These are phyloP conservation scores for Aphanomyces stellatus DNA, from an alignment of 352 stramenopile genomes.

Conservation along the genomic window DNA sequence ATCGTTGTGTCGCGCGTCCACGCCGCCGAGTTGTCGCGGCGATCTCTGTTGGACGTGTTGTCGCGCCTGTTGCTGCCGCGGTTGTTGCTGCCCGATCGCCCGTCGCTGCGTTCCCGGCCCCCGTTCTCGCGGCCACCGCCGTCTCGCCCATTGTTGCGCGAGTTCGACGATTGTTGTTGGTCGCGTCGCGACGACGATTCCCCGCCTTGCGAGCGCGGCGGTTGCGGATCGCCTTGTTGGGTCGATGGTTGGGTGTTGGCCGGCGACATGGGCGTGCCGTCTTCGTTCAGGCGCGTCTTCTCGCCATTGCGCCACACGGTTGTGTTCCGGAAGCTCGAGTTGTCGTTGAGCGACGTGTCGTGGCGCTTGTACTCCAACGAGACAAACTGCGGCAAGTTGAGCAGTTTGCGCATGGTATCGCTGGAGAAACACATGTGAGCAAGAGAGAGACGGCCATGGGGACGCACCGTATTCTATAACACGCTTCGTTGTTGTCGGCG, in stretches of 20 bases:
- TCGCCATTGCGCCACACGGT: constrained; percentile 67
- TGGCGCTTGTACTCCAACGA: constrained; percentile 90
- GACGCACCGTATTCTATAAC: constrained; percentile 65
- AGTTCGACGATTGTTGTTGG: constrained; percentile 19
- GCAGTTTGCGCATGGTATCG: constrained; percentile 82
- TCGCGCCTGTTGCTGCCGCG: constrained; percentile 5
- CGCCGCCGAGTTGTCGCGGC: background rate
- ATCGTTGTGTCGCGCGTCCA: constrained; percentile 17
- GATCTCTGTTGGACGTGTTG: background rate
- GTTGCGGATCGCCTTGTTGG: constrained; percentile 18
- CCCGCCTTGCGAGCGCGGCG: background rate
- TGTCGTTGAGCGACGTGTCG: constrained; percentile 76
- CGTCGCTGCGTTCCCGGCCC: background rate
- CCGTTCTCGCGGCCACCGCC: constrained; percentile 7
- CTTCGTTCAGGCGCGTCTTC: constrained; percentile 11
- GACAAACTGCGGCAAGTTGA: constrained; percentile 88
- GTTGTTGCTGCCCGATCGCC: background rate
- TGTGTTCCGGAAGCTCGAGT: constrained; percentile 70
- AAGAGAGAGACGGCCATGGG: background rate
- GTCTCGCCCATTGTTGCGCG: constrained; percentile 22
- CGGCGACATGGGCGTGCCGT: constrained; percentile 22
- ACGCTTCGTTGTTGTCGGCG: constrained; percentile 86
- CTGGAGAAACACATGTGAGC: constrained; percentile 23
- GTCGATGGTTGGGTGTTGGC: constrained; percentile 13
- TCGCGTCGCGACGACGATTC: constrained; percentile 27